Evolutionary conservation across 805 yeast species (phyloP).

Genomic region (Ogataea nakhonphanomensis): DNA sequence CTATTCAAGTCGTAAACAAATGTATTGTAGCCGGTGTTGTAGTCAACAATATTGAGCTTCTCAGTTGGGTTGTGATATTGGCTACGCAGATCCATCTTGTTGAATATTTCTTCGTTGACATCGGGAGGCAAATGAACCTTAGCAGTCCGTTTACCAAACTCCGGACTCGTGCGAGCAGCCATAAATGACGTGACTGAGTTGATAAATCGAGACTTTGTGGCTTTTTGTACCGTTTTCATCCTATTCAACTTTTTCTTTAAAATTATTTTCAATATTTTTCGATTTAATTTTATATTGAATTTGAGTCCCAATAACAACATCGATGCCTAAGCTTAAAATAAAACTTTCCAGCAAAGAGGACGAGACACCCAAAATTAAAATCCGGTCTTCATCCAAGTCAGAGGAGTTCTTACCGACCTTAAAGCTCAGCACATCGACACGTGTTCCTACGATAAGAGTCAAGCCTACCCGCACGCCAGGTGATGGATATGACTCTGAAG

Average conservation of each 20-base stretch:
- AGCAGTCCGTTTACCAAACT: constrained; percentile 10
- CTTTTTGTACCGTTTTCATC: too few relatives aligned
- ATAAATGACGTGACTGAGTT: constrained; percentile 7
- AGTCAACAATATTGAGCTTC: constrained; percentile 52
- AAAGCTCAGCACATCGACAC: constrained; percentile 38
- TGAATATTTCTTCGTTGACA: constrained; percentile 36
- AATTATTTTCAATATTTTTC: background rate
- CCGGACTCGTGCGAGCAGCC: constrained; percentile 8
- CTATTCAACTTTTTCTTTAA: too few relatives aligned
- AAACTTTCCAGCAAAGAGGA: constrained; percentile 16
- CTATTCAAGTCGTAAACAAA: constrained; percentile 63
- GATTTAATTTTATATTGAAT: background rate
- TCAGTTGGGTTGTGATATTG: constrained; percentile 34
- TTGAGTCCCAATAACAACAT: background rate
- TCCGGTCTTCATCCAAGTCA: constrained; percentile 16
- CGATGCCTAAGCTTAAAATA: constrained; percentile 26
- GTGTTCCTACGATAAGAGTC: constrained; percentile 46
- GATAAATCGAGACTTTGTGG: background rate
- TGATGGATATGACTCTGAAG: constrained; percentile 96
- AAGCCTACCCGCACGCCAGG: constrained; percentile 75
- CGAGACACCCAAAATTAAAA: constrained; percentile 26
- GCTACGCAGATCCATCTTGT: constrained; percentile 41
- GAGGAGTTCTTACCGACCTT: constrained; percentile 17
- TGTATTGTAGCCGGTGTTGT: constrained; percentile 57
- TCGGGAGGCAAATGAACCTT: constrained; percentile 13